Conservation (phyloP, 257 asterid species). For the Osmanthus fragrans region DNA sequence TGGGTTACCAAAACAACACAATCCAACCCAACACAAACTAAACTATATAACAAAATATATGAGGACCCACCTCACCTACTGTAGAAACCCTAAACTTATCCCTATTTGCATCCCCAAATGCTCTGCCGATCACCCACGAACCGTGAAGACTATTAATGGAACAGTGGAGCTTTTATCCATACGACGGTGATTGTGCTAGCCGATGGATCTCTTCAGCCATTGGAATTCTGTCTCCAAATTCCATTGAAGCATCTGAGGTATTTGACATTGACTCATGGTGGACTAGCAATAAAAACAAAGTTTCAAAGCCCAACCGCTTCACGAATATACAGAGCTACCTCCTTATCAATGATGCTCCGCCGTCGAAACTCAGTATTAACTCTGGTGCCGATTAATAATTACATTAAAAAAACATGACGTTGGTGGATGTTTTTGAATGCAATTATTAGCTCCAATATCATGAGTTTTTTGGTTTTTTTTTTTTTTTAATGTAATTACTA, state of each 20-base stretch:
- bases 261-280: not conserved
- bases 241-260: constrained; percentile 20
- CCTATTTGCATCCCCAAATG: no score
- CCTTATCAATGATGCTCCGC: not conserved
- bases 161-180: constrained; percentile 32
- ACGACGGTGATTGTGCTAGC: constrained; percentile 42
- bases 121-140: not conserved
- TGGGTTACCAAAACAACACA: no score
- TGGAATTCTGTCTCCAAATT: constrained; percentile 15
- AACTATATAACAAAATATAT: no score
- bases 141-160: constrained; percentile 40
- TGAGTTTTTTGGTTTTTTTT: no score
- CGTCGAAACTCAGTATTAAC: not conserved
- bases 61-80: no score
- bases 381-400: not conserved
- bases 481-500: no score
- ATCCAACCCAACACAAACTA: no score
- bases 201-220: constrained; percentile 49
- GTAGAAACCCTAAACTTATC: no score
- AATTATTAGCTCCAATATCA: no score
- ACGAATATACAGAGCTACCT: constrained; percentile 24
- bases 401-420: no score
- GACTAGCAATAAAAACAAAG: constrained; percentile 17
- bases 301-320: not conserved
- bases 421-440: no score